Percentiles rank a stretch among this genome's conserved stretches.
These are phyloP conservation scores for Sarocladiaceae sp. DNA, from an alignment of 2,329 filamentous ascomycete species.

Conservation along the genomic window DNA sequence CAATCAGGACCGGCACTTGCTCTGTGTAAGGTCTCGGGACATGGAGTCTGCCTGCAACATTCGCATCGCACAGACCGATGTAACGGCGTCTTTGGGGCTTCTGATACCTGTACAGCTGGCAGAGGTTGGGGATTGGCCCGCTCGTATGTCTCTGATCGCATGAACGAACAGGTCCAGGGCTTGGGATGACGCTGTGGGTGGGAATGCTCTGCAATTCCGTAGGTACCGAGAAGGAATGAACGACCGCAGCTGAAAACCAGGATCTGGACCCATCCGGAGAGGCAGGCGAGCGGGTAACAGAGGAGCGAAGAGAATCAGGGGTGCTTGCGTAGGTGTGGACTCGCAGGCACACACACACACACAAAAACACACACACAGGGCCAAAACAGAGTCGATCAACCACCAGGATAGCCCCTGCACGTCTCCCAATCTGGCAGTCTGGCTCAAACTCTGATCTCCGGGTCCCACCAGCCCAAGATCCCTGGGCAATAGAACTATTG, in stretches of 20 bases:
- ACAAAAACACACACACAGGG: too few relatives aligned
- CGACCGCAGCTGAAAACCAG: conserved; percentile 7
- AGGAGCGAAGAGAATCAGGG: conserved; percentile 5
- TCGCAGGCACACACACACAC: neutral
- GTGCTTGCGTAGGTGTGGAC: neutral
- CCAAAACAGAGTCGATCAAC: neutral
- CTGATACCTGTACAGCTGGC: neutral
- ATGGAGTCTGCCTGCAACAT: too few relatives aligned
- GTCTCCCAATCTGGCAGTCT: neutral
- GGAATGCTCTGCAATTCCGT: neutral
- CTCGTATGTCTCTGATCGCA: too few relatives aligned
- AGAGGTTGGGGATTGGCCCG: too few relatives aligned
- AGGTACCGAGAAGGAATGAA: neutral
- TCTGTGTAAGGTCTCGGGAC: too few relatives aligned
- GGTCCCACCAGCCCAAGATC: neutral
- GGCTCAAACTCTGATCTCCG: neutral
- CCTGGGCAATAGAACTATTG: neutral
- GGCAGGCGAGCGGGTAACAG: conserved; percentile 8
- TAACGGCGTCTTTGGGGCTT: neutral
- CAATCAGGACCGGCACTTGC: too few relatives aligned
- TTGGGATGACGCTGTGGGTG: neutral
- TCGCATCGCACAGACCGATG: too few relatives aligned
- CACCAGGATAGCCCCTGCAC: neutral
- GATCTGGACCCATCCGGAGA: conserved; percentile 1
- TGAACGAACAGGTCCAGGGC: neutral